Base-by-base conservation (phyloP, 441 rosid genomes). In the Croton laevigatus region DNA sequence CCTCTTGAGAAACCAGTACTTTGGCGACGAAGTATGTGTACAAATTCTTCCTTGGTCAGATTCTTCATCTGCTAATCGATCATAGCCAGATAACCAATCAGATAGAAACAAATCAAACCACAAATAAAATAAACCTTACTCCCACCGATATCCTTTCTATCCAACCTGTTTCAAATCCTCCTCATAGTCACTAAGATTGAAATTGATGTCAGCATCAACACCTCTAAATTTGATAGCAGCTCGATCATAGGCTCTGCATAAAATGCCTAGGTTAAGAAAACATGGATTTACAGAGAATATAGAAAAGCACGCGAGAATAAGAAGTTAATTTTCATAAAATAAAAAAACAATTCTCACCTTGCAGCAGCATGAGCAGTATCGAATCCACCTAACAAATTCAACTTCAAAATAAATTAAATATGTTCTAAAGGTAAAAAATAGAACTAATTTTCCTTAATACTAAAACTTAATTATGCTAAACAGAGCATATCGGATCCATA, bases 171-270 rank as follows among this genome's bases (percentile, higher is more conserved):
- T 84, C 79, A 91, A 74, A 70, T 91, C 97, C 27, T 91, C 97
- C 45, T 94, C 94, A 42, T 94, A 94, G 78, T 94, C 97, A 20
- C 76, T 75, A 0, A 89, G 83, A 74, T 44, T 83, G 80, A 93
- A 93, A 79, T 93, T 93, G 71, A 93, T 93, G 79, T 93, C 97
- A 49, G 97, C 97, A 70, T 86, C 96, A 74, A 85, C 84, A 14
- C 98, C 97, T 77, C 98, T 88, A 75, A 93, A 94, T 79, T 88
- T 90, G 37, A 94, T 88, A 70, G 98, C 98, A 73, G 97, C 98
- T 79, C 94, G 87, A 81, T 91, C 97, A 76, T 94, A 94, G 17
- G 97, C 97, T 82, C 98, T 90, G 81, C 27, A 75, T 20, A 34
- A 19, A 76, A 20, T 62, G 13, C 34, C 37, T 38, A 19, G 52